Conservation (phyloP, 2,329 filamentous ascomycete species). For the Curvularia eragrostidis region DNA sequence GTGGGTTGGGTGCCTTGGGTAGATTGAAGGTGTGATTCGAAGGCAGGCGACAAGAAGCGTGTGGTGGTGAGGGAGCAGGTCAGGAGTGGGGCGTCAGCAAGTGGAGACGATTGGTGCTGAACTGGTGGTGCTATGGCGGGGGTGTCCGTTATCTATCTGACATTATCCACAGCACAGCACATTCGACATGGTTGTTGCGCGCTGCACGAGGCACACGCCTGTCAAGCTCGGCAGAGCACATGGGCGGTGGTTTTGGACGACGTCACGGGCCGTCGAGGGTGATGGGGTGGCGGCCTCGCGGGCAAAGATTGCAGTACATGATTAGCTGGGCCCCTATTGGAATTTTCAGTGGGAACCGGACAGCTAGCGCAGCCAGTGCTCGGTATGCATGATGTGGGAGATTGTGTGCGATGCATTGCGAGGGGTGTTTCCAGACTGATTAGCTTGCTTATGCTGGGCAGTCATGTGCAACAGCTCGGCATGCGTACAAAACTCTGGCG, state of each 20-base stretch:
- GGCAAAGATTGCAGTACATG: slow-evolving; percentile 1
- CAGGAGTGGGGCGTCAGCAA: slow-evolving; percentile 15
- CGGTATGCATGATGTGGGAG: slow-evolving; percentile 5
- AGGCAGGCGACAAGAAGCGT: slow-evolving; percentile 23
- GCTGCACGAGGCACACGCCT: slow-evolving; percentile 1
- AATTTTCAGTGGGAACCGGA: slow-evolving; percentile 9
- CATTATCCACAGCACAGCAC: slow-evolving; percentile 1
- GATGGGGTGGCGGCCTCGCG: slow-evolving; percentile 7
- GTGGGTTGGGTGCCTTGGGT: slow-evolving; percentile 11
- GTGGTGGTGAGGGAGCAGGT: slow-evolving; percentile 1
- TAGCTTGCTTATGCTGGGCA: slow-evolving; percentile 6
- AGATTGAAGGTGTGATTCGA: slow-evolving; percentile 15
- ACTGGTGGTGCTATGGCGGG: background rate
- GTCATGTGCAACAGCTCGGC: background rate
- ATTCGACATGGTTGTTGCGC: slow-evolving; percentile 3
- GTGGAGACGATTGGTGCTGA: slow-evolving; percentile 8
- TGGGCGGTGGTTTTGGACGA: slow-evolving; percentile 5
- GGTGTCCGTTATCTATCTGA: slow-evolving; percentile 9
- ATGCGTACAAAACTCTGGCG: background rate
- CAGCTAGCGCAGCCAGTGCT: slow-evolving; percentile 10
- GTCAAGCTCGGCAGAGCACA: slow-evolving; percentile 1
- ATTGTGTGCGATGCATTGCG: slow-evolving; percentile 5
- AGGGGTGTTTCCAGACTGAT: background rate
- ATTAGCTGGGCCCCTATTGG: slow-evolving; percentile 9
- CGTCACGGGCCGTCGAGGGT: slow-evolving; percentile 11